Percentiles rank a stretch among this genome's conserved stretches.
phyloP scores from a whole-genome alignment of 1,284 basidiomycete species.

The Ustilago trichophora region DNA sequence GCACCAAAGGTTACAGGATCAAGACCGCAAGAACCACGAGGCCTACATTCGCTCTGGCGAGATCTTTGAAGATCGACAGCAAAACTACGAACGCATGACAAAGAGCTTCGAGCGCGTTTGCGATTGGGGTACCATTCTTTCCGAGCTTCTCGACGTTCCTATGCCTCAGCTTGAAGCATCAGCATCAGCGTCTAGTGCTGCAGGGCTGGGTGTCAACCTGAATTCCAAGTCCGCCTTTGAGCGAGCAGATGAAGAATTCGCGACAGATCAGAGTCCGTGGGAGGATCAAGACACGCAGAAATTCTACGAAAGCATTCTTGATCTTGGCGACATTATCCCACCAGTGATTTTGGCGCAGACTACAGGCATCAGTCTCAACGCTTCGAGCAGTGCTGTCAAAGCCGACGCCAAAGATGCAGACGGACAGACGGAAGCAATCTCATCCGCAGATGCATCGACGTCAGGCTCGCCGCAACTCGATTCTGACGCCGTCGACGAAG shows the following conservation, averaged over 20 bases:
- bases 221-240: constrained; percentile 67
- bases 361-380: constrained; percentile 7
- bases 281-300: constrained; percentile 95
- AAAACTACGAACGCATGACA: constrained; percentile 97
- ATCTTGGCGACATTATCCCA: constrained; percentile 90
- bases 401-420: constrained; percentile 39
- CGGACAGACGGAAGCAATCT: neutral
- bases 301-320: constrained; percentile 93
- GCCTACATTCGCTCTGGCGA: constrained; percentile 98
- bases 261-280: constrained; percentile 80
- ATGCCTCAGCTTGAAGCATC: constrained; percentile 81
- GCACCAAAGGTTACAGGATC: constrained; percentile 86
- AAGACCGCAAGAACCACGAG: constrained; percentile 94
- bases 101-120: constrained; percentile 87
- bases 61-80: constrained; percentile 98
- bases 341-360: constrained; percentile 77
- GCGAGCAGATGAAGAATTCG: constrained; percentile 55
- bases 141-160: constrained; percentile 83
- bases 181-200: constrained; percentile 70
- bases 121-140: constrained; percentile 70
- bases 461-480: constrained; percentile 29
- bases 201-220: constrained; percentile 70
- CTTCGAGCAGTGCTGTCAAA: constrained; percentile 72
- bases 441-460: constrained; percentile 10
- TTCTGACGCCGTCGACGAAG: constrained; percentile 32